phyloP scores from a whole-genome alignment of 345 rosid genomes.

The Gossypium thurberi region DNA sequence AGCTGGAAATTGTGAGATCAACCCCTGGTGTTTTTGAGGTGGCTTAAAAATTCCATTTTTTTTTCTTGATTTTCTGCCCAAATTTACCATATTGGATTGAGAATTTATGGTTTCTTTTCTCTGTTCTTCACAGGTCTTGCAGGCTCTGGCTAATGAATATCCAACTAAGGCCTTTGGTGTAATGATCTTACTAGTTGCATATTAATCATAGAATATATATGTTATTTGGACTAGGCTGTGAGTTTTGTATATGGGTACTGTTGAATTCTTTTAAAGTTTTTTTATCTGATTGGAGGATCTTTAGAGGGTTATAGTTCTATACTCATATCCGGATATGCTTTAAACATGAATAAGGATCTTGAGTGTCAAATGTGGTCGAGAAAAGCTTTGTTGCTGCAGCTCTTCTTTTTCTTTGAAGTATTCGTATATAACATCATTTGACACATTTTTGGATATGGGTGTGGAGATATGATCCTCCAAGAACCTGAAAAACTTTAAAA shows the following conservation, averaged over 20 bases:
- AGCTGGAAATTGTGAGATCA: slow-evolving; percentile 55
- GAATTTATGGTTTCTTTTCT: background rate
- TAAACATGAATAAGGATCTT: too few species aligned
- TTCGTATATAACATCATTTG: too few species aligned
- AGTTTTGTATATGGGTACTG: too few species aligned
- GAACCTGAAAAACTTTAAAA: too few species aligned
- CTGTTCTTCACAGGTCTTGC: slow-evolving; percentile 28
- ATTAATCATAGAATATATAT: background rate
- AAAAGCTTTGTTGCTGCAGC: too few species aligned
- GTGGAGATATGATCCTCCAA: too few species aligned
- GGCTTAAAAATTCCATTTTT: slow-evolving; percentile 2
- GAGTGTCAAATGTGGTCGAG: too few species aligned
- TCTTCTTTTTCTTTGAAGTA: too few species aligned
- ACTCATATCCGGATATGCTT: too few species aligned
- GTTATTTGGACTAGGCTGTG: too few species aligned
- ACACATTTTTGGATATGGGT: too few species aligned
- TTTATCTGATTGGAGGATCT: background rate
- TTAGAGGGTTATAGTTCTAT: background rate
- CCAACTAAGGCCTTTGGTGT: slow-evolving; percentile 45
- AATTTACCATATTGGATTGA: background rate
- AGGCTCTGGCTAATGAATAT: slow-evolving; percentile 31
- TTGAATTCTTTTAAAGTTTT: too few species aligned
- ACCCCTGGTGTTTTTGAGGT: slow-evolving; percentile 63
- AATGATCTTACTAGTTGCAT: slow-evolving; percentile 11
- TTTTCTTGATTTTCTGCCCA: background rate